A percentile compares a stretch with the other conserved stretches of the same genome.
Conservation (phyloP, 805 yeast species). For the Candida sonorensis region DNA sequence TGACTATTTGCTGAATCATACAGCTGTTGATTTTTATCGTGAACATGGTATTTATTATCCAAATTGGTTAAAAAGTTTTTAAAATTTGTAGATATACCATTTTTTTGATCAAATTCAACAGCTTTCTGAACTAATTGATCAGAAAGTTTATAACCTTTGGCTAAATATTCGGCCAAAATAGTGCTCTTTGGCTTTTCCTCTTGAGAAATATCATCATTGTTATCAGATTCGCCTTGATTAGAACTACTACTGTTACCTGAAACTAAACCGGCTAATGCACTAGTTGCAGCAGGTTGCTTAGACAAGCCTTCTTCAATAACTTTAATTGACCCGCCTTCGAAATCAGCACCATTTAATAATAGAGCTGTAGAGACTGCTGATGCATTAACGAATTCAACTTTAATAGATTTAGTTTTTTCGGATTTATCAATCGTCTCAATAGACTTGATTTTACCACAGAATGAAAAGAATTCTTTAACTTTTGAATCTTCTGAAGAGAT, state of each 20-base stretch:
- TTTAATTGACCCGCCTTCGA: conserved; percentile 49
- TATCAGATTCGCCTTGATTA: conserved; percentile 5
- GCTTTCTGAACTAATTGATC: conserved; percentile 58
- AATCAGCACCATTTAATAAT: conserved; percentile 65
- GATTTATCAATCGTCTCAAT: conserved; percentile 26
- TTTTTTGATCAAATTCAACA: conserved; percentile 54
- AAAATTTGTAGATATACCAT: conserved; percentile 55
- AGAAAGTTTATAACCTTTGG: conserved; percentile 64
- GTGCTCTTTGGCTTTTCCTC: conserved; percentile 74
- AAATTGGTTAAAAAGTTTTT: conserved; percentile 45
- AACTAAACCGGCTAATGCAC: too few species aligned
- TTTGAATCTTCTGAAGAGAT: conserved; percentile 40
- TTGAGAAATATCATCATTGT: conserved; percentile 50
- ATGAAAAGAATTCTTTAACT: conserved; percentile 61
- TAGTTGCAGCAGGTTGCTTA: too few species aligned
- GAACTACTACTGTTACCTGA: conserved; percentile 3
- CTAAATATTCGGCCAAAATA: conserved; percentile 66
- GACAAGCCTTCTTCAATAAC: conserved; percentile 31
- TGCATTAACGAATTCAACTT: conserved; percentile 47
- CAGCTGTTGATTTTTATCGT: conserved; percentile 38
- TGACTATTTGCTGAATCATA: conserved; percentile 32
- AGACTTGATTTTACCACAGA: conserved; percentile 54
- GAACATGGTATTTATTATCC: conserved; percentile 56
- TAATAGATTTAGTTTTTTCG: conserved; percentile 32
- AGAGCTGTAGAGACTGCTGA: conserved; percentile 68